Conservation (phyloP, 345 rosid species). For the Eucalyptus cloeziana region DNA sequence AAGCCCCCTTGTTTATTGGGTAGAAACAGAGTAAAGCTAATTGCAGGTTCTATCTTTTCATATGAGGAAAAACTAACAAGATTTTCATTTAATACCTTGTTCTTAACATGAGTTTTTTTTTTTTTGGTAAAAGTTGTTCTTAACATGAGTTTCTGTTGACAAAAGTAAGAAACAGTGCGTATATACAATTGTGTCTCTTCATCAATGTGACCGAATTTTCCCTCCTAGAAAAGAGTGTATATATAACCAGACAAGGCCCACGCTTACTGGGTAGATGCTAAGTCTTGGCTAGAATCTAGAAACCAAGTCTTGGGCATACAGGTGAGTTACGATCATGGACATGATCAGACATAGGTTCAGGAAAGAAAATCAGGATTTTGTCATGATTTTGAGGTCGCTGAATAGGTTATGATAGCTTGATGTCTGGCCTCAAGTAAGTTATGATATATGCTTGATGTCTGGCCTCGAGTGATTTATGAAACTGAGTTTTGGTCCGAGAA, state of each 20-base stretch:
- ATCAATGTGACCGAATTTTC: background rate
- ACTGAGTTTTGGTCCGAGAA: background rate
- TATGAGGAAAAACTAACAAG: background rate
- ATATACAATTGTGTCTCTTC: background rate
- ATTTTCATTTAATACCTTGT: background rate
- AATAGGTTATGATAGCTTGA: background rate
- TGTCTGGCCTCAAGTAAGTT: background rate
- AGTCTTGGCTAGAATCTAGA: background rate
- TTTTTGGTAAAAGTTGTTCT: background rate
- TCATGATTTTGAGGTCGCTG: background rate
- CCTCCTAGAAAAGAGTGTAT: background rate
- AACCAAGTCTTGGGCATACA: background rate
- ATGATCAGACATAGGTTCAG: background rate
- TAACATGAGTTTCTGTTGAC: background rate
- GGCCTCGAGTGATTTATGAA: no score
- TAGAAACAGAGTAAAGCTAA: no score
- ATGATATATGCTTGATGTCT: no score
- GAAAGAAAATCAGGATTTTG: background rate
- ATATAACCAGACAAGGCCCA: background rate
- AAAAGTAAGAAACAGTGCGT: background rate
- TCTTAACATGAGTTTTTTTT: background rate
- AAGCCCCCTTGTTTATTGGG: no score
- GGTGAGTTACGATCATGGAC: background rate
- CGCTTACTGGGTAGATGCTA: background rate
- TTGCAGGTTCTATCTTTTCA: background rate